Evolutionary conservation across 495 filamentous ascomycete species (phyloP).

Genomic region (Aspergillus funiculosus): DNA sequence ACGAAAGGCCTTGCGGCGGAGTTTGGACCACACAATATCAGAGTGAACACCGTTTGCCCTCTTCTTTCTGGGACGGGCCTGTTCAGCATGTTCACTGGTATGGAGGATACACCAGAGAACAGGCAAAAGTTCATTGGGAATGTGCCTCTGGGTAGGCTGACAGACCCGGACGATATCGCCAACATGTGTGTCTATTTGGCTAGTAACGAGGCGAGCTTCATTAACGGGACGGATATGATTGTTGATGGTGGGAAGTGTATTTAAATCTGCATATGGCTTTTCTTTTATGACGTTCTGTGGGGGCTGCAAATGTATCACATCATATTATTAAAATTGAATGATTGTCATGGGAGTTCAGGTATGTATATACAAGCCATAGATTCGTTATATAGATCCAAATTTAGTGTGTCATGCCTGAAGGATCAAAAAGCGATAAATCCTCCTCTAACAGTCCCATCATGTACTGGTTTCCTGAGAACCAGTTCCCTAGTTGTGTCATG

Average conservation of each 20-base stretch:
- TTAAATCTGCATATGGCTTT: too few relatives aligned
- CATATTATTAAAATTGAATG: too few relatives aligned
- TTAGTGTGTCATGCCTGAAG: slow-evolving; percentile 14
- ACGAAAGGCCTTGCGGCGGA: slow-evolving; percentile 64
- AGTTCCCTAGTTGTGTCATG: slow-evolving; percentile 52
- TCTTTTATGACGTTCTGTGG: too few relatives aligned
- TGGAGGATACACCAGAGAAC: slow-evolving; percentile 64
- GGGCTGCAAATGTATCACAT: too few relatives aligned
- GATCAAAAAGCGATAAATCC: slow-evolving; percentile 50
- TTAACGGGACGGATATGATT: slow-evolving; percentile 56
- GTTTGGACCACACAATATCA: slow-evolving; percentile 59
- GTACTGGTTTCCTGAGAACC: slow-evolving; percentile 62
- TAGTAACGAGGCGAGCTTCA: slow-evolving; percentile 61
- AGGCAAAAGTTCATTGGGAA: slow-evolving; percentile 59
- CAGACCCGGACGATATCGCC: slow-evolving; percentile 59
- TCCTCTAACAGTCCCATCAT: slow-evolving; percentile 60
- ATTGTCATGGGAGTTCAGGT: not conserved
- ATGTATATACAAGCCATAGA: not conserved
- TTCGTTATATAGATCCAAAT: not conserved
- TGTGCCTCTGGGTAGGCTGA: slow-evolving; percentile 60
- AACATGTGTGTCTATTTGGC: slow-evolving; percentile 62
- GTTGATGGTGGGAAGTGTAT: slow-evolving; percentile 37
- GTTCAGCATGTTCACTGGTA: slow-evolving; percentile 60
- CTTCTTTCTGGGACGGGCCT: slow-evolving; percentile 57
- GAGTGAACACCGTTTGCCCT: slow-evolving; percentile 59